Conservation (phyloP, 169 alveolate species). For the Sarcocystis neurona region DNA sequence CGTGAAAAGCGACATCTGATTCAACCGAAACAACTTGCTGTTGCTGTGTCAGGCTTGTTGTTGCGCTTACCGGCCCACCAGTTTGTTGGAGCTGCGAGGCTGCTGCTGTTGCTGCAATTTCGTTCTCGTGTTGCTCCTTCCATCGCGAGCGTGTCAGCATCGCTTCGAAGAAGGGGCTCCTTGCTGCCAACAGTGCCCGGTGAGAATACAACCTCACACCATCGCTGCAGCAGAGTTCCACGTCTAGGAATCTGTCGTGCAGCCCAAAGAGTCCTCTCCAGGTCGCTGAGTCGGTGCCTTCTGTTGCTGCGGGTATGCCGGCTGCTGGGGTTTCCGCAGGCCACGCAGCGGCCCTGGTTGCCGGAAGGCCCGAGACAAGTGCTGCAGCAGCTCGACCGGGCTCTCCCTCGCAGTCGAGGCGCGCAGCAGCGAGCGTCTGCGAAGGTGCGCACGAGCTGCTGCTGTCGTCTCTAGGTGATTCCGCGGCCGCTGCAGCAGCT, state of each 20-base stretch:
- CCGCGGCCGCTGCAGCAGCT: neutral
- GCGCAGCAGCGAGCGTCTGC: neutral
- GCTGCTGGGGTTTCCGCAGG: neutral
- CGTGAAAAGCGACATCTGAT: too few species aligned
- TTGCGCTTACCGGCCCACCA: too few species aligned
- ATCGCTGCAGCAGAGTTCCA: constrained; percentile 49
- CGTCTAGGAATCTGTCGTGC: constrained; percentile 52
- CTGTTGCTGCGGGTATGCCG: neutral
- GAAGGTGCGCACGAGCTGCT: neutral
- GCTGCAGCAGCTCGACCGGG: neutral
- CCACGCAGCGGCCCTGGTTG: constrained; percentile 11
- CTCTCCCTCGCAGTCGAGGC: constrained; percentile 9
- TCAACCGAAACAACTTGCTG: too few species aligned
- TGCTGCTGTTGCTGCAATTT: too few species aligned
- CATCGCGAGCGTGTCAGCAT: constrained; percentile 56
- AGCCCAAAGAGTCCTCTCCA: constrained; percentile 17
- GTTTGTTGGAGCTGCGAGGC: too few species aligned
- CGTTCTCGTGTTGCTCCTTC: constrained; percentile 47
- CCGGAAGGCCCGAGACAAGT: constrained; percentile 3
- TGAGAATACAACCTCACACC: constrained; percentile 56
- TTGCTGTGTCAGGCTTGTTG: too few species aligned
- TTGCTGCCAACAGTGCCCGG: constrained; percentile 62
- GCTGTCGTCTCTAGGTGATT: neutral
- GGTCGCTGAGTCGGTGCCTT: neutral
- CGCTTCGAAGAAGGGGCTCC: constrained; percentile 60